Conservation (phyloP, 371 early-diverging fungal species). For the Actinomortierella ambigua region DNA sequence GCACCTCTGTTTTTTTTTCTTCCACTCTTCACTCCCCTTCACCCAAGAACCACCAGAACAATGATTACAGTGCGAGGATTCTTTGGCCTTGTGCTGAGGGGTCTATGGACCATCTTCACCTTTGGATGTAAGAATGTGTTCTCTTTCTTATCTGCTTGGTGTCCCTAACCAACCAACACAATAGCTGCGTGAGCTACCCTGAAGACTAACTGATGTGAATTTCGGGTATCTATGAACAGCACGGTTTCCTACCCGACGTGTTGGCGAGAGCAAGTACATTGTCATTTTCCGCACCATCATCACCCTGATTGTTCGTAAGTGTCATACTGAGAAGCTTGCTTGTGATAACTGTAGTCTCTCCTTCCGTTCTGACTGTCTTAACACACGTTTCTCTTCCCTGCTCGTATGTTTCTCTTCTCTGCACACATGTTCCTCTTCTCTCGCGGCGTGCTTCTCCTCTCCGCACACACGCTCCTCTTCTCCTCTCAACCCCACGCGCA, state of each 20-base stretch:
- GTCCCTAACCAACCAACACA: too few relatives aligned
- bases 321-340: neutral
- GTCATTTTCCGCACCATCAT: conserved; percentile 7
- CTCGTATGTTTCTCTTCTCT: neutral
- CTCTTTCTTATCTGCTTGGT: neutral
- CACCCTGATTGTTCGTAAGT: conserved; percentile 13
- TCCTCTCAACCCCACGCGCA: neutral
- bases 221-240: conserved; percentile 9
- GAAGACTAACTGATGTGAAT: neutral
- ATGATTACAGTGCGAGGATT: too few relatives aligned
- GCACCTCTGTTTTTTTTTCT: too few relatives aligned
- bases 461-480: neutral
- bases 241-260: too few relatives aligned
- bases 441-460: neutral
- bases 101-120: conserved; percentile 14
- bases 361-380: neutral
- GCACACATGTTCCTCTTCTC: neutral
- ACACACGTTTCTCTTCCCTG: neutral
- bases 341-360: neutral
- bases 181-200: neutral
- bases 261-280: conserved; percentile 13
- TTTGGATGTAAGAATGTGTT: conserved; percentile 15
- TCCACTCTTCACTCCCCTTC: too few relatives aligned
- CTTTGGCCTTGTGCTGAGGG: too few relatives aligned
- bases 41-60: too few relatives aligned